Conservation (phyloP, 169 alveolate species). For the Eimeria brunetti region DNA sequence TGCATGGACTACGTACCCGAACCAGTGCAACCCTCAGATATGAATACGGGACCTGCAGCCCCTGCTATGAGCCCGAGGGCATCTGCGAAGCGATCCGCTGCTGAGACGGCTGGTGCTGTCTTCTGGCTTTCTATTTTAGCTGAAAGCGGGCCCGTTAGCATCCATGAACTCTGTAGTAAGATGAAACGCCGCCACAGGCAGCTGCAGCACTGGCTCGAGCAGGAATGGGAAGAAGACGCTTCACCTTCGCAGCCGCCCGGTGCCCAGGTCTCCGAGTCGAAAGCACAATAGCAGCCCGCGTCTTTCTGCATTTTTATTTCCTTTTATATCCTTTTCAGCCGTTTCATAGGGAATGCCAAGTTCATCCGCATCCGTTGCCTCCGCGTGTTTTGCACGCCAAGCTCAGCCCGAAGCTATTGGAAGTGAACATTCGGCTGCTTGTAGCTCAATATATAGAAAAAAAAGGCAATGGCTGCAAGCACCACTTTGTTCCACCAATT, state of each 20-base stretch:
- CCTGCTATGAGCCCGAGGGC: constrained; percentile 40
- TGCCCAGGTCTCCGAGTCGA: constrained; percentile 8
- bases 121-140: constrained; percentile 68
- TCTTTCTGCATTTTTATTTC: background rate
- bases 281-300: background rate
- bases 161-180: background rate
- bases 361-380: background rate
- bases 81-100: constrained; percentile 18
- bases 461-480: background rate
- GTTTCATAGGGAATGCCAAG: too few relatives aligned
- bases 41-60: background rate
- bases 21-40: background rate
- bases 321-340: background rate
- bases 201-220: constrained; percentile 43
- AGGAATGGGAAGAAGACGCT: constrained; percentile 63
- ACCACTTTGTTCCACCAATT: background rate
- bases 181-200: constrained; percentile 43
- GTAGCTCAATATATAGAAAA: background rate
- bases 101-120: background rate
- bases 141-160: constrained; percentile 40
- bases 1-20: constrained; percentile 60
- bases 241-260: background rate
- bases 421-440: background rate
- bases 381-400: background rate
- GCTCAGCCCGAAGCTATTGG: background rate